phyloP scores from a whole-genome alignment of 1,284 basidiomycete species.

The Rhodotorula sp. region DNA sequence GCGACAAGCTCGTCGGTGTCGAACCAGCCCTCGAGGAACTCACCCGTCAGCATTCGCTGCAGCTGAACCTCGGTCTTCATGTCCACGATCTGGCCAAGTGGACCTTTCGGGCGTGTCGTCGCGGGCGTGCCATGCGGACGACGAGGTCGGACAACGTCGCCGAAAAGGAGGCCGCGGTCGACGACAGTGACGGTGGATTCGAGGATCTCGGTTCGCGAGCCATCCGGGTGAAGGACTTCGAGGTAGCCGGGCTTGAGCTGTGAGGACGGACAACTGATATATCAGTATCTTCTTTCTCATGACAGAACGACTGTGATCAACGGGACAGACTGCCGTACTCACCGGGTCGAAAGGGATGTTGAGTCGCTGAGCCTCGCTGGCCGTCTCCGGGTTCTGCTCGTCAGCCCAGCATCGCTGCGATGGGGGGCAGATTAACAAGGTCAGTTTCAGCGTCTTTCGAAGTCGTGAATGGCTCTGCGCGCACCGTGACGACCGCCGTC shows the following conservation, averaged over 20 bases:
- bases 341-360: constrained; percentile 31
- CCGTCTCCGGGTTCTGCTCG: constrained; percentile 32
- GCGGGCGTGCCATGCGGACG: not conserved
- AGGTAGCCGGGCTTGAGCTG: constrained; percentile 51
- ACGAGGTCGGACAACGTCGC: constrained; percentile 70
- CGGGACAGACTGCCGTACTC: not conserved
- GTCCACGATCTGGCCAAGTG: constrained; percentile 71
- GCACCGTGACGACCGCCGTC: constrained; percentile 28
- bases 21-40: constrained; percentile 64
- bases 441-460: too few relatives aligned
- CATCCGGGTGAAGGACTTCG: constrained; percentile 55
- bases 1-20: constrained; percentile 37
- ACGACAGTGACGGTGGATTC: constrained; percentile 66
- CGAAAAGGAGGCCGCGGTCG: constrained; percentile 71
- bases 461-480: not conserved
- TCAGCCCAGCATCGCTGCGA: constrained; percentile 39
- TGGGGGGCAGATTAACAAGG: too few relatives aligned
- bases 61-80: constrained; percentile 64
- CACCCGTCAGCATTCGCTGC: constrained; percentile 69
- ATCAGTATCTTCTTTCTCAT: too few relatives aligned
- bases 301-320: not conserved
- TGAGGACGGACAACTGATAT: too few relatives aligned
- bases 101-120: constrained; percentile 55
- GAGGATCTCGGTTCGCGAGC: constrained; percentile 49
- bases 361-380: constrained; percentile 22